A percentile compares a stretch with the other conserved stretches of the same genome.
Conservation (phyloP, 768 basidiomycete genomes). For the Podaxis sp. region DNA sequence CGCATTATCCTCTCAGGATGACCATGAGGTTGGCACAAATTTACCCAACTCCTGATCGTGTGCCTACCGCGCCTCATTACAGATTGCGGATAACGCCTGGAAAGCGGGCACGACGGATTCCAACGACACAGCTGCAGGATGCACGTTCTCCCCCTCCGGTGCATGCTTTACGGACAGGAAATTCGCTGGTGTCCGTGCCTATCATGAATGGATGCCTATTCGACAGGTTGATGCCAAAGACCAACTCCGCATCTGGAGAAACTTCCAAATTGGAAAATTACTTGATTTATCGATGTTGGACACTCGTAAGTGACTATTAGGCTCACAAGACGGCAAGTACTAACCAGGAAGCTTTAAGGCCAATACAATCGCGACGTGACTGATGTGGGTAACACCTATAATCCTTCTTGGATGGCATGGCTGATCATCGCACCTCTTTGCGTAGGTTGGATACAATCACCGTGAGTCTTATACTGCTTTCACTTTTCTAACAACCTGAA, state of each 20-base stretch:
- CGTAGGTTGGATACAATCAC: slow-evolving; percentile 50
- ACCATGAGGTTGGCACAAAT: slow-evolving; percentile 41
- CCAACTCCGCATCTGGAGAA: slow-evolving; percentile 60
- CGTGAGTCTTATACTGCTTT: slow-evolving; percentile 25
- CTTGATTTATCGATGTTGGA: slow-evolving; percentile 63
- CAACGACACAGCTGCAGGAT: slow-evolving; percentile 52
- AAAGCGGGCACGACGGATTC: slow-evolving; percentile 55
- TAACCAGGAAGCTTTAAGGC: slow-evolving; percentile 24
- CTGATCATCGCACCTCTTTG: neutral
- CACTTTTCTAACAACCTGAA: neutral
- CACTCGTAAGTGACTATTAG: slow-evolving; percentile 39
- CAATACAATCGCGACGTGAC: slow-evolving; percentile 61
- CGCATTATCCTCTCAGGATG: slow-evolving; percentile 34
- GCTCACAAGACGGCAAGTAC: neutral
- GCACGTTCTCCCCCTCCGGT: slow-evolving; percentile 49
- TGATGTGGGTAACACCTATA: slow-evolving; percentile 36
- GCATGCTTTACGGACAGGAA: slow-evolving; percentile 62
- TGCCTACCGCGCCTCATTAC: neutral
- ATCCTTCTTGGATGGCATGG: neutral
- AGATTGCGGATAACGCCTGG: slow-evolving; percentile 60
- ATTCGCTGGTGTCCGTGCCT: slow-evolving; percentile 55
- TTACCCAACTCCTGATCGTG: neutral
- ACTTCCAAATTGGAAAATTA: slow-evolving; percentile 65
- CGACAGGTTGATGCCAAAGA: slow-evolving; percentile 55
- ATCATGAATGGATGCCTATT: slow-evolving; percentile 66